These are phyloP conservation scores for Curvularia sp. DNA, from an alignment of 2,329 filamentous ascomycete species.

Conservation along the genomic window DNA sequence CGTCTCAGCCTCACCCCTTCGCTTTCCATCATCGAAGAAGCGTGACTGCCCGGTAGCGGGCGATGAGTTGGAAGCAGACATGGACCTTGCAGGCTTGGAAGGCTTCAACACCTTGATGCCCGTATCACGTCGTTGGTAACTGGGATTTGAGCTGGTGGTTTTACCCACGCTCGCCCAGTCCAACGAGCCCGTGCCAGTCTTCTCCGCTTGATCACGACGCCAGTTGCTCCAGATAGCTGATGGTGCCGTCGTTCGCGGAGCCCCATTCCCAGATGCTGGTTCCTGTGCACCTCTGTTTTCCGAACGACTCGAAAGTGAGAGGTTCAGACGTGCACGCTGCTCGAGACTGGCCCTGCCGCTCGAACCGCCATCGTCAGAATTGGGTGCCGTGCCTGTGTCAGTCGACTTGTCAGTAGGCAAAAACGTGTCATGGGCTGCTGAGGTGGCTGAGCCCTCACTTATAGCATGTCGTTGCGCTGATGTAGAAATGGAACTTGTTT, in stretches of 20 bases:
- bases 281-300: constrained; percentile 35
- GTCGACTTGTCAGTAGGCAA: constrained; percentile 20
- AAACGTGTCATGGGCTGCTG: constrained; percentile 13
- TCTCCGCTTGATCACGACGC: constrained; percentile 53
- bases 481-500: constrained; percentile 4
- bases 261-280: constrained; percentile 24
- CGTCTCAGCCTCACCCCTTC: constrained; percentile 38
- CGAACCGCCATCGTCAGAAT: constrained; percentile 42
- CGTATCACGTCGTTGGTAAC: constrained; percentile 73
- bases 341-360: constrained; percentile 41
- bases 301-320: constrained; percentile 26
- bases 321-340: constrained; percentile 35
- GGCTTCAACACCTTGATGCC: constrained; percentile 93
- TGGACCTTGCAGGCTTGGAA: constrained; percentile 66
- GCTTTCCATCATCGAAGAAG: constrained; percentile 59
- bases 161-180: constrained; percentile 65
- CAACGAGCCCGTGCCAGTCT: constrained; percentile 43
- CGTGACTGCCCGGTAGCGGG: constrained; percentile 51
- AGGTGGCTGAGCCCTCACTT: constrained; percentile 11
- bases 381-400: constrained; percentile 21
- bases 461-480: constrained; percentile 8
- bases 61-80: constrained; percentile 46
- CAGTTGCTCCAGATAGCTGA: constrained; percentile 59
- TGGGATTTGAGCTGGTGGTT: constrained; percentile 61
- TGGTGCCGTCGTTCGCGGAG: constrained; percentile 42